A percentile compares a stretch with the other conserved stretches of the same genome.
phyloP scores from a whole-genome alignment of 306 rosid species.

The Mucuna pruriens region DNA sequence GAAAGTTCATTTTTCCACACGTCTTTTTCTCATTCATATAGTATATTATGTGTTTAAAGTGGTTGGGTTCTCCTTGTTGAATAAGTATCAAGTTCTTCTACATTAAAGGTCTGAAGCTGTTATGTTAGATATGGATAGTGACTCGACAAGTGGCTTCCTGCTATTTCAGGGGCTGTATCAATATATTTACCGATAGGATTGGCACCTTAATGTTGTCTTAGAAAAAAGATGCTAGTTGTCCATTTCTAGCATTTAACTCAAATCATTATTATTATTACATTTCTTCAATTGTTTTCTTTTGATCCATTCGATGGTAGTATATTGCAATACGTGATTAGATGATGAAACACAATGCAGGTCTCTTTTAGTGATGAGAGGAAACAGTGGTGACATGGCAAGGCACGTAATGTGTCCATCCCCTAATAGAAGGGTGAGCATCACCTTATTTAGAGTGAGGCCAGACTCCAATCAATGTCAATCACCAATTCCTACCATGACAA shows the following conservation, averaged over 20 bases:
- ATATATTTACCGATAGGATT: background rate
- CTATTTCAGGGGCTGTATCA: conserved; percentile 22
- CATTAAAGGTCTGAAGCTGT: background rate
- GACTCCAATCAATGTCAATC: conserved; percentile 62
- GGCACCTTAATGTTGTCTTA: background rate
- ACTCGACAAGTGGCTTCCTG: background rate
- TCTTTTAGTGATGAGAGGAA: conserved; percentile 86
- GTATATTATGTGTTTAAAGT: conserved; percentile 1
- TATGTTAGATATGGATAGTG: background rate
- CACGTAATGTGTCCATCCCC: conserved; percentile 83
- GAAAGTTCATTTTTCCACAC: background rate
- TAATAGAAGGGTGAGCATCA: conserved; percentile 66
- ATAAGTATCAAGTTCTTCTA: background rate
- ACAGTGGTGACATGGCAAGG: conserved; percentile 84
- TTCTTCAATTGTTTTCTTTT: background rate
- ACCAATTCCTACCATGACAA: conserved; percentile 51
- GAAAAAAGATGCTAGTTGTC: conserved; percentile 2
- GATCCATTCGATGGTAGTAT: background rate
- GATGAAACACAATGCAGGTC: conserved; percentile 57
- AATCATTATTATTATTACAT: background rate
- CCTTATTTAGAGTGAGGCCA: conserved; percentile 67
- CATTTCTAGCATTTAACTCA: conserved; percentile 4
- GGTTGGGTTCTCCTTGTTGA: conserved; percentile 8
- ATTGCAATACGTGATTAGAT: conserved; percentile 20
- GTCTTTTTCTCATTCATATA: background rate